Conservation (phyloP, 768 basidiomycete genomes). For the Pholiota conissans region DNA sequence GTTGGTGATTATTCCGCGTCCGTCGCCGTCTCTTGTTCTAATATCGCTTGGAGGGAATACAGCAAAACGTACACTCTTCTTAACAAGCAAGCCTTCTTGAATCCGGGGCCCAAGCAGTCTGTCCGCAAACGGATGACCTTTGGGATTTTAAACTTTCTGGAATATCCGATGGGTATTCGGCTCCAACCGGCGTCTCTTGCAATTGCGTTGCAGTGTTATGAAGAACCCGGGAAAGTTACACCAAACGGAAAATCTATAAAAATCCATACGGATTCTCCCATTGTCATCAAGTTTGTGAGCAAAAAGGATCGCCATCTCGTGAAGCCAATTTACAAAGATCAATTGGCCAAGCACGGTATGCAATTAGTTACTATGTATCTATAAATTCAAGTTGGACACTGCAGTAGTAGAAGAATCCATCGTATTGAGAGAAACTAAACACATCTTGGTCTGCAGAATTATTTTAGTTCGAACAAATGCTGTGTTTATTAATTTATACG, state of each 20-base stretch:
- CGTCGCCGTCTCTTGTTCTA: background rate
- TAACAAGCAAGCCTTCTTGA: background rate
- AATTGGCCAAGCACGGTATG: background rate
- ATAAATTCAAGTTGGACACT: background rate
- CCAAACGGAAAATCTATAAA: background rate
- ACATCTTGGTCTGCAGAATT: no score
- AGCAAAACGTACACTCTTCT: background rate
- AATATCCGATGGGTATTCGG: background rate
- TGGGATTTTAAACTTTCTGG: background rate
- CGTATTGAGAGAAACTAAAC: no score
- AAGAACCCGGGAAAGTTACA: background rate
- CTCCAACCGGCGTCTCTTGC: background rate
- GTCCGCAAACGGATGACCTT: background rate
- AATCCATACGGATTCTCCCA: background rate
- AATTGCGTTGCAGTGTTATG: background rate
- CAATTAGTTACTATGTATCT: background rate
- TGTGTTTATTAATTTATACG: no score
- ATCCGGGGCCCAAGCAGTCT: background rate
- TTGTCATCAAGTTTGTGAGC: background rate
- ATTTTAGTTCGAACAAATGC: no score
- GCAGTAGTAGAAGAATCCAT: no score
- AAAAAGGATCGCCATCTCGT: background rate
- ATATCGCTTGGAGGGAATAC: background rate
- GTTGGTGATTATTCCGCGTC: background rate
- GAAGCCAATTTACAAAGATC: background rate